phyloP scores from a whole-genome alignment of 768 basidiomycete species.

The Auricularia sp. region DNA sequence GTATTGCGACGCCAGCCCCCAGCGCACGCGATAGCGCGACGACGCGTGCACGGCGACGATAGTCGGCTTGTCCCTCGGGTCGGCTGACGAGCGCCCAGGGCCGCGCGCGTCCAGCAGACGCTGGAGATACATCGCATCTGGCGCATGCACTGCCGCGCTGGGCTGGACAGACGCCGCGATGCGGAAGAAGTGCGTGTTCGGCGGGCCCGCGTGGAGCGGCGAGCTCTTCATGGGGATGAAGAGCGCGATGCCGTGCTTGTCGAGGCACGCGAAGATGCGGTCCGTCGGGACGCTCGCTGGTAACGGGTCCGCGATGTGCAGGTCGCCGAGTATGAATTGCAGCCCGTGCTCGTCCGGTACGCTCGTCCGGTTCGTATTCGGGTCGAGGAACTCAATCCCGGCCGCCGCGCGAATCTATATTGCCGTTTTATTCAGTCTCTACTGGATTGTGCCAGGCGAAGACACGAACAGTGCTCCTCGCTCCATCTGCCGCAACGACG shows the following conservation, averaged over 20 bases:
- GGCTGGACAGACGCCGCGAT: neutral
- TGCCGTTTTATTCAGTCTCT: too few species aligned
- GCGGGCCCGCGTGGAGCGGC: neutral
- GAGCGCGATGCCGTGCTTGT: slow-evolving; percentile 26
- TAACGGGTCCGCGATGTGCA: slow-evolving; percentile 26
- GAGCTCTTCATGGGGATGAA: slow-evolving; percentile 19
- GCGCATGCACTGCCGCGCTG: neutral
- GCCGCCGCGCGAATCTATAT: slow-evolving; percentile 29
- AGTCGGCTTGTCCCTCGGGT: neutral
- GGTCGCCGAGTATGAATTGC: slow-evolving; percentile 40
- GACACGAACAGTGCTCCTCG: slow-evolving; percentile 22
- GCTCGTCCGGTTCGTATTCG: slow-evolving; percentile 20
- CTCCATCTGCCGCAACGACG: slow-evolving; percentile 44
- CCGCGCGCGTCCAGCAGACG: neutral
- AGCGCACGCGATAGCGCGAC: slow-evolving; percentile 8
- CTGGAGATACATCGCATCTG: slow-evolving; percentile 4
- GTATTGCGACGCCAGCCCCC: slow-evolving; percentile 5
- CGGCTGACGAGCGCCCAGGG: neutral
- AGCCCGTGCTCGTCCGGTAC: slow-evolving; percentile 21
- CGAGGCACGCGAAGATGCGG: slow-evolving; percentile 16
- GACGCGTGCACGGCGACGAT: slow-evolving; percentile 1
- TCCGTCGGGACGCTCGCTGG: slow-evolving; percentile 15
- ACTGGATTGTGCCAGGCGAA: too few species aligned
- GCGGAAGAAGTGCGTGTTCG: neutral
- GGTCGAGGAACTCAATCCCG: slow-evolving; percentile 36